Conservation (phyloP, 208 protist genomes). For the Acanthamoeba healyi region DNA sequence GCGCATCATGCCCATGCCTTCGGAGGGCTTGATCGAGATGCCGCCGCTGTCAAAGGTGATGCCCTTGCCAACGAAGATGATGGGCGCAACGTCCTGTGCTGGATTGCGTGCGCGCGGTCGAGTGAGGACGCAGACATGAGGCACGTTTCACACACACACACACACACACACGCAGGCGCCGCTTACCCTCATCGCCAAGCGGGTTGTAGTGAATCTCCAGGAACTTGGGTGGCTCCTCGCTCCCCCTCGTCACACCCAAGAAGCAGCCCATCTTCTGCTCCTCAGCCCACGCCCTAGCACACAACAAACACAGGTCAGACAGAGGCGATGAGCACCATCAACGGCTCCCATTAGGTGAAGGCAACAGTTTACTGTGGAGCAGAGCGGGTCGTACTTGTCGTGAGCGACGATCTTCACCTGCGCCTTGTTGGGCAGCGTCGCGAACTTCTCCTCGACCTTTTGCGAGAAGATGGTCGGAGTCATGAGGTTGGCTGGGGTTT, state of each 20-base stretch:
- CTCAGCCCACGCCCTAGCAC: constrained; percentile 71
- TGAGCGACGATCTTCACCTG: neutral
- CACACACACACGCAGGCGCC: too few relatives aligned
- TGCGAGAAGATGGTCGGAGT: constrained; percentile 57
- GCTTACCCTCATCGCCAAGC: neutral
- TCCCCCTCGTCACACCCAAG: constrained; percentile 81
- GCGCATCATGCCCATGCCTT: constrained; percentile 86
- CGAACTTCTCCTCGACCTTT: constrained; percentile 53
- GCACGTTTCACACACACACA: neutral
- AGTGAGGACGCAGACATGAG: neutral
- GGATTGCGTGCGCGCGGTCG: too few relatives aligned
- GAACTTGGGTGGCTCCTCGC: constrained; percentile 77
- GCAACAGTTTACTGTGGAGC: too few relatives aligned
- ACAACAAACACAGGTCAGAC: neutral
- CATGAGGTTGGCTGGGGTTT: constrained; percentile 63
- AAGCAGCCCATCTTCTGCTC: constrained; percentile 89
- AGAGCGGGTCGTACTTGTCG: neutral
- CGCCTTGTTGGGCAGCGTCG: constrained; percentile 19
- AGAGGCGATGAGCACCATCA: neutral
- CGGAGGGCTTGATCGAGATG: constrained; percentile 87
- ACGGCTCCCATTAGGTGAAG: too few relatives aligned
- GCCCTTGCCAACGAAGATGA: constrained; percentile 86
- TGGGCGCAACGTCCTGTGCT: neutral
- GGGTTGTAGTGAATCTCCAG: constrained; percentile 79
- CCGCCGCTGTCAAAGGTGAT: constrained; percentile 85